Conservation (phyloP, 768 basidiomycete genomes). For the Heimioporus sp. region DNA sequence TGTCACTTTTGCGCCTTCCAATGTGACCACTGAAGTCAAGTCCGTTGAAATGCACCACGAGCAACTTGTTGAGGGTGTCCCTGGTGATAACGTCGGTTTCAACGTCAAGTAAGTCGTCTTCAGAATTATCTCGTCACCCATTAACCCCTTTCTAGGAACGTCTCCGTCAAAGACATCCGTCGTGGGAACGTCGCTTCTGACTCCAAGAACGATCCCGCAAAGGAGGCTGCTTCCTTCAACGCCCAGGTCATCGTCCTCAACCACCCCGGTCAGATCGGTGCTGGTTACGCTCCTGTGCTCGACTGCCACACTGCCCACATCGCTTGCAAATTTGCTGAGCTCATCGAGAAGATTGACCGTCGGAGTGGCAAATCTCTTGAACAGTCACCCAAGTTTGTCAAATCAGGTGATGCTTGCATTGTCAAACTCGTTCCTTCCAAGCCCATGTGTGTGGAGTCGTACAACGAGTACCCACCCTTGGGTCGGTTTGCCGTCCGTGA, state of each 20-base stretch:
- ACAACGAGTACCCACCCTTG: slow-evolving; percentile 97
- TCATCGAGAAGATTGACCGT: slow-evolving; percentile 99
- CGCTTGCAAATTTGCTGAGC: slow-evolving; percentile 98
- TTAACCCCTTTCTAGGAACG: slow-evolving; percentile 66
- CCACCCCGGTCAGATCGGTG: slow-evolving; percentile 99
- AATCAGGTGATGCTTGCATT: slow-evolving; percentile 99
- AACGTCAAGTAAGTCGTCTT: slow-evolving; percentile 79
- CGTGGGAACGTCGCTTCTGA: slow-evolving; percentile 99
- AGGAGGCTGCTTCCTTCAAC: slow-evolving; percentile 98
- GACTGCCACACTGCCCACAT: slow-evolving; percentile 99
- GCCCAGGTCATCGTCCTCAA: slow-evolving; percentile 99
- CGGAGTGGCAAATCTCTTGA: slow-evolving; percentile 95
- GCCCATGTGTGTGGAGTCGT: slow-evolving; percentile 94
- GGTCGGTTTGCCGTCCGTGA: slow-evolving; percentile 99
- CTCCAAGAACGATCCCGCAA: slow-evolving; percentile 99
- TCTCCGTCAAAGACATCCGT: slow-evolving; percentile 99
- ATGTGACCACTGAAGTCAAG: slow-evolving; percentile 99
- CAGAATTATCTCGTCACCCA: neutral
- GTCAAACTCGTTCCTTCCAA: slow-evolving; percentile 96
- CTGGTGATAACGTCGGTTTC: slow-evolving; percentile 99
- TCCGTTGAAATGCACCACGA: slow-evolving; percentile 99
- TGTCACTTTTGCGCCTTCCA: slow-evolving; percentile 93
- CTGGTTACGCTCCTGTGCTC: slow-evolving; percentile 97
- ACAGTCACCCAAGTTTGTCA: slow-evolving; percentile 92
- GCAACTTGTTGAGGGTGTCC: slow-evolving; percentile 89